A percentile compares a stretch with the other conserved stretches of the same genome.
phyloP scores from a whole-genome alignment of 495 filamentous ascomycete genomes.

The Penicillium maclennaniae region DNA sequence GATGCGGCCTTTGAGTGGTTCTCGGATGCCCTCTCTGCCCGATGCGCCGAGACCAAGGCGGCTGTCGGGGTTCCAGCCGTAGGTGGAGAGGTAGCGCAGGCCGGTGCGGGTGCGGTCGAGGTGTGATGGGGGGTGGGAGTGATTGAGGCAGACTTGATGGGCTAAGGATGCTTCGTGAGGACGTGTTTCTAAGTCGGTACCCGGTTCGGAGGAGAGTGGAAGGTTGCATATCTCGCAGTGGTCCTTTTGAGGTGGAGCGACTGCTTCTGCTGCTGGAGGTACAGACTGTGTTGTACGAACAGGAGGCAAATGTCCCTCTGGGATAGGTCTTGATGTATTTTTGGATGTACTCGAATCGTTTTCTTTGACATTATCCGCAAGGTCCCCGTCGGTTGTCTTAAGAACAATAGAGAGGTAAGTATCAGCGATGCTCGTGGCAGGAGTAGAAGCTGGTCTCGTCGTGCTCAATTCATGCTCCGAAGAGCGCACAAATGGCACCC shows the following conservation, averaged over 20 bases:
- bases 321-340: slow-evolving; percentile 16
- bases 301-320: slow-evolving; percentile 9
- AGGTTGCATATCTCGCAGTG: slow-evolving; percentile 59
- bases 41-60: slow-evolving; percentile 65
- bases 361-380: neutral
- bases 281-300: slow-evolving; percentile 14
- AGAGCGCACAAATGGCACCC: slow-evolving; percentile 77
- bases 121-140: slow-evolving; percentile 81
- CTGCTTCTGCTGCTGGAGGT: slow-evolving; percentile 13
- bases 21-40: slow-evolving; percentile 66
- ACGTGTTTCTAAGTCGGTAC: slow-evolving; percentile 1
- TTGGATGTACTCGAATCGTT: slow-evolving; percentile 22
- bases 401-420: slow-evolving; percentile 72
- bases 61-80: slow-evolving; percentile 87
- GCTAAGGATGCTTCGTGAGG: slow-evolving; percentile 70
- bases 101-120: slow-evolving; percentile 76
- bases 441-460: slow-evolving; percentile 29
- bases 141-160: slow-evolving; percentile 75
- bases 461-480: slow-evolving; percentile 46
- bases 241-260: slow-evolving; percentile 5
- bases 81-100: slow-evolving; percentile 65
- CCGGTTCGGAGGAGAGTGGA: slow-evolving; percentile 34
- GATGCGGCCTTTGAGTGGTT: slow-evolving; percentile 66
- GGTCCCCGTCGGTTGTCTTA: slow-evolving; percentile 16
- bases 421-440: slow-evolving; percentile 52